Percentiles rank a stretch among this genome's conserved stretches.
These are phyloP conservation scores for Hyphopichia khmerensis DNA, from an alignment of 1,139 yeast species.

Conservation along the genomic window DNA sequence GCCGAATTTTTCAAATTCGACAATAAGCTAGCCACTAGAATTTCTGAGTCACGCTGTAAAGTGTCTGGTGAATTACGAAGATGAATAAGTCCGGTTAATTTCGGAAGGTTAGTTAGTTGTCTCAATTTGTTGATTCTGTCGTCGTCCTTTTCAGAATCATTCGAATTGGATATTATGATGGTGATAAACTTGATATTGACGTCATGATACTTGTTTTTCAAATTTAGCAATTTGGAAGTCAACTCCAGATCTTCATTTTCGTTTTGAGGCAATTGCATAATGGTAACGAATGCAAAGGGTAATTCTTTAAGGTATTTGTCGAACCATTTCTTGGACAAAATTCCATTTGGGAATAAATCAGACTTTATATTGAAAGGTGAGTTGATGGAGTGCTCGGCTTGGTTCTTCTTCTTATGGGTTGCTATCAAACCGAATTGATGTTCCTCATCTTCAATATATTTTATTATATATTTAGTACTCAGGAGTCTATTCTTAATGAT, in stretches of 20 bases:
- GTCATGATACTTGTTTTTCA: slow-evolving; percentile 16
- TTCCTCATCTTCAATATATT: slow-evolving; percentile 10
- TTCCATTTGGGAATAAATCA: slow-evolving; percentile 44
- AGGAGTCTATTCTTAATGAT: slow-evolving; percentile 38
- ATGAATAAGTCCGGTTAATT: slow-evolving; percentile 29
- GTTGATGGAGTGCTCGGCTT: slow-evolving; percentile 24
- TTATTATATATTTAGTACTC: slow-evolving; percentile 31
- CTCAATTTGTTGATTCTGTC: slow-evolving; percentile 25
- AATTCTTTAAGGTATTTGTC: slow-evolving; percentile 27
- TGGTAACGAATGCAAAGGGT: slow-evolving; percentile 36
- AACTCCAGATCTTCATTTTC: slow-evolving; percentile 16
- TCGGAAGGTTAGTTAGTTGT: slow-evolving; percentile 28
- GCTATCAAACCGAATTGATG: slow-evolving; percentile 1
- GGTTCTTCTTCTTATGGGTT: slow-evolving; percentile 1
- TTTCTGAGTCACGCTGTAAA: slow-evolving; percentile 27
- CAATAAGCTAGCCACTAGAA: slow-evolving; percentile 28
- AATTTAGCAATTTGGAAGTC: slow-evolving; percentile 16
- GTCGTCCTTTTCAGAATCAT: slow-evolving; percentile 13
- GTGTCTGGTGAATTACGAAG: slow-evolving; percentile 14
- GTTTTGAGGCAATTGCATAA: slow-evolving; percentile 16
- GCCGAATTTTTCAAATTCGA: slow-evolving; percentile 30
- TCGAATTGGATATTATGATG: slow-evolving; percentile 21
- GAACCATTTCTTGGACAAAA: slow-evolving; percentile 37
- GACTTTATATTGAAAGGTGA: slow-evolving; percentile 41
- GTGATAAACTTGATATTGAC: slow-evolving; percentile 27